Base-by-base conservation (phyloP, 1,139 yeast species). In the Pichia kudriavzevii region DNA sequence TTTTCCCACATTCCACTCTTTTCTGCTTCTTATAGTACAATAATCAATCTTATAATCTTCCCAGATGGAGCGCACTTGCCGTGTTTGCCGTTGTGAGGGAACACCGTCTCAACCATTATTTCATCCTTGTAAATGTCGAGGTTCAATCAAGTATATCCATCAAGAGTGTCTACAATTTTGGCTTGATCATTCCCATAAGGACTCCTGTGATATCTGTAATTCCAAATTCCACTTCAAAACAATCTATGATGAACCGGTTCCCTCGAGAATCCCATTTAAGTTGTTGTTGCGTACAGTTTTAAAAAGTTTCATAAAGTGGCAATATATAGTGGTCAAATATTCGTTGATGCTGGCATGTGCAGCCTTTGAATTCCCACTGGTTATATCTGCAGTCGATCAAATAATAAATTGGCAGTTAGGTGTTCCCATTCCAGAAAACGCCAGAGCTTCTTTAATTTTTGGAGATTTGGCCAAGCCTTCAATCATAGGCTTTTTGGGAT, bases 31-130 rank as follows among this genome's bases (percentile, higher is more conserved):
- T n/a, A n/a, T n/a, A n/a, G n/a, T n/a, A n/a, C n/a, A n/a, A n/a
- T n/a, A n/a, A n/a, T n/a, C n/a, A n/a, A n/a, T n/a, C n/a, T n/a
- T n/a, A n/a, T n/a, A n/a, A n/a, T n/a, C n/a, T n/a, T n/a, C n/a
- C n/a, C n/a, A n/a, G n/a, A n/a, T n/a, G n/a, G n/a, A n/a, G n/a
- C 28, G 19, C 8, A n/a, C 22, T 2, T 93, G 99, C 58, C 79
- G 98, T 43, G 88, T 91, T 36, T 91, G 99, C 57, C 79, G 95
- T 39, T 91, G 94, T 32, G 97, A 85, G 50, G 91, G 75, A n/a
- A 73, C 93, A 0, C 63, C 61, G 0, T 73, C 70, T 1, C 91
- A 84, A 45, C 96, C 96, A 4, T 64, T 91, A 34, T 80, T 73
- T 45, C 91, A 84, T 58, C 98, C 99, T 2, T 91, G 99, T 60